These are phyloP conservation scores for Metarhizium anisopliae DNA, from an alignment of 2,329 filamentous ascomycete species.

Conservation along the genomic window DNA sequence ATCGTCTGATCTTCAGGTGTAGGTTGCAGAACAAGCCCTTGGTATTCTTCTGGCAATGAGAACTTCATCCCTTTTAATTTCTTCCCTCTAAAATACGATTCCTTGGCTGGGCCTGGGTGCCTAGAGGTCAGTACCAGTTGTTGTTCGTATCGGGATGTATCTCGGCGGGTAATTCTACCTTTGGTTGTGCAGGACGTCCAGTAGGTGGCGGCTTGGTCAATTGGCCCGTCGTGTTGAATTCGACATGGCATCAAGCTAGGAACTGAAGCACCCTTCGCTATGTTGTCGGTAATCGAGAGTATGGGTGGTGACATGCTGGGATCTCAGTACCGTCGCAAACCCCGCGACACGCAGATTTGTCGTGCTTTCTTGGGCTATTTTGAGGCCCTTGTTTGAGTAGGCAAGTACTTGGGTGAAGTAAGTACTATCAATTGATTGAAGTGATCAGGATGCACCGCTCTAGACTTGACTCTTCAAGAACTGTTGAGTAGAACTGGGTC, in stretches of 20 bases:
- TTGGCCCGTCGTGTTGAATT: constrained; percentile 67
- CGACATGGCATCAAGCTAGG: constrained; percentile 73
- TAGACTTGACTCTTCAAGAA: no score
- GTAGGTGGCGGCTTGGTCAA: constrained; percentile 55
- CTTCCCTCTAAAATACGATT: constrained; percentile 69
- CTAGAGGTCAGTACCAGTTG: not conserved
- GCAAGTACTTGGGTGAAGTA: no score
- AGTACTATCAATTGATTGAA: no score
- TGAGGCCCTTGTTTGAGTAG: not conserved
- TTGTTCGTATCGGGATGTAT: not conserved
- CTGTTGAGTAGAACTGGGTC: no score
- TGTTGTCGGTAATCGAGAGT: constrained; percentile 25
- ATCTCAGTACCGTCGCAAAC: not conserved
- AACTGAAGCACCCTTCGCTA: constrained; percentile 30
- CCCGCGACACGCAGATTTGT: not conserved
- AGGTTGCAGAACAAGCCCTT: constrained; percentile 47
- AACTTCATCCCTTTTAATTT: constrained; percentile 63
- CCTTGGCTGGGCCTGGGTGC: constrained; percentile 45
- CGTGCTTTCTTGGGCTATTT: no score
- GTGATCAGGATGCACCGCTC: no score
- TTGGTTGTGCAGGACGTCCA: constrained; percentile 53
- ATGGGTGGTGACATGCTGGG: constrained; percentile 33
- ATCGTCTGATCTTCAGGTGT: not conserved
- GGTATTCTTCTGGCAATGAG: constrained; percentile 61
- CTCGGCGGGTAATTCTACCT: constrained; percentile 25